Evolutionary conservation across 352 stramenopile species (phyloP), one percentile per base, ranked within the genome.

Genomic region (Globisporangium emineosum): DNA sequence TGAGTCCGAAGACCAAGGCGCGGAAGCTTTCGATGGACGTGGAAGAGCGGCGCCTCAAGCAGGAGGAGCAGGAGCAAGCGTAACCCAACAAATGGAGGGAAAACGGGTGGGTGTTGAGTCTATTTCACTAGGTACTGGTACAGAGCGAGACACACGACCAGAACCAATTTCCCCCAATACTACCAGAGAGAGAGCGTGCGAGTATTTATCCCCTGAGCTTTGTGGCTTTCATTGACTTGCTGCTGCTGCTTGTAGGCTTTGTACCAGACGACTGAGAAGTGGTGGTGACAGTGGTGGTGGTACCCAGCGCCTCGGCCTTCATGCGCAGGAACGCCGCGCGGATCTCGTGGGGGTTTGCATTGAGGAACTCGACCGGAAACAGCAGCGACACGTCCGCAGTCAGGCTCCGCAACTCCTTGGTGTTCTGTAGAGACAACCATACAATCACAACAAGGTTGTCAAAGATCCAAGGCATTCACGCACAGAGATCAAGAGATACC

Each of bases 371-470:
- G 42, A 62, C 51, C 0, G 89, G 88, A 50, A 97, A 96, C 32
- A 96, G 64, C 15, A 72, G 69, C 13, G 75, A 66, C 21, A 84
- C 88, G 66, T 97, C 83, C 6, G 89, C 88, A 1, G 82, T 80
- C 12, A 96, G 76, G 60, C 90, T 94, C 35, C 88, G 90, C 29
- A 97, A 68, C 56, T 97, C 89, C 45, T 89, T 89, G 10, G 89
- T 89, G 67, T 83, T 94, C 67, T 88, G n/a, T n/a, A n/a, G n/a
- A n/a, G n/a, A 29, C 52, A 61, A 13, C 49, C 51, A 54, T 9
- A 49, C 35, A 59, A n/a, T n/a, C 1, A 49, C 3, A 30, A 9
- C 3, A 30, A 9, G 17, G 10, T 56, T 37, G 27, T 30, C 23
- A 55, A 43, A 10, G 15, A 47, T 12, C 17, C 40, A 47, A 57